Evolutionary conservation across 2,329 filamentous ascomycete genomes (phyloP).

Genomic region (Dactylellina sp.): DNA sequence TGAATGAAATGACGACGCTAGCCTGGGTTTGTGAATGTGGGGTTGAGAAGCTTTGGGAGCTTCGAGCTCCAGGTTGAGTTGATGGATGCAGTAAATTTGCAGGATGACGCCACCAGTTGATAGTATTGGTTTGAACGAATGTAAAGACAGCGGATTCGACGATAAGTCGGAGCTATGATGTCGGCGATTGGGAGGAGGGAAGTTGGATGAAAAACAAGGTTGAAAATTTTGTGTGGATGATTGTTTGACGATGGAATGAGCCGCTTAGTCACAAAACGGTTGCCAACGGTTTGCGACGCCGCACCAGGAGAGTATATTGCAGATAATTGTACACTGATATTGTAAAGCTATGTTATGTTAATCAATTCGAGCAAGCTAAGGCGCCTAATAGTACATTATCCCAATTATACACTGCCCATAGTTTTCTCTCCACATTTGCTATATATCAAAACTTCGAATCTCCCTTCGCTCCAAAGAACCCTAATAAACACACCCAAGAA

Average conservation of each 20-base stretch:
- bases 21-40: neutral
- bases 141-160: neutral
- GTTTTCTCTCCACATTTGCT: neutral
- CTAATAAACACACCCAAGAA: neutral
- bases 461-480: neutral
- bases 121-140: neutral
- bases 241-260: neutral
- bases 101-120: neutral
- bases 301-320: too few relatives aligned
- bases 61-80: neutral
- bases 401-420: neutral
- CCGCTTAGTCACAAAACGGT: neutral
- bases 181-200: neutral
- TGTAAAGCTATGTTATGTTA: neutral
- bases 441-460: slow-evolving; percentile 1
- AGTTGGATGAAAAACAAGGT: neutral
- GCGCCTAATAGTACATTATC: neutral
- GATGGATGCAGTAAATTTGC: slow-evolving; percentile 1
- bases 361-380: slow-evolving; percentile 1
- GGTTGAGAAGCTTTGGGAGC: slow-evolving; percentile 9
- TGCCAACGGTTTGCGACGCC: neutral
- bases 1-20: slow-evolving; percentile 1
- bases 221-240: slow-evolving; percentile 27
- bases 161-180: slow-evolving; percentile 1
- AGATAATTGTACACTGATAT: neutral